Conservation (phyloP, 768 basidiomycete genomes). For the Leccinum disarticulatum region DNA sequence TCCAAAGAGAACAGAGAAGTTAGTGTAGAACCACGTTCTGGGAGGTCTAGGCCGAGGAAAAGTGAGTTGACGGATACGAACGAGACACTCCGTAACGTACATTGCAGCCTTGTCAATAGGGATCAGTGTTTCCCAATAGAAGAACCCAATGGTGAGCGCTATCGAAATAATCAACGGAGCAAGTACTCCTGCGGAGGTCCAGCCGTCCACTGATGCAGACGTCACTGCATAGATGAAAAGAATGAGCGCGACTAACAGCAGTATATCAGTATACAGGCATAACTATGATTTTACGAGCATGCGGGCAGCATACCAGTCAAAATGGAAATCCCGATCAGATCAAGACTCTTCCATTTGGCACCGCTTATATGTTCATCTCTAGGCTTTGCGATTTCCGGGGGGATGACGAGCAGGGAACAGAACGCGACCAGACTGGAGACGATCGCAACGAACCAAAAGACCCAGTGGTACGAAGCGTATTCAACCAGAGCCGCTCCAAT, state of each 20-base stretch:
- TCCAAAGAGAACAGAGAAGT: slow-evolving; percentile 44
- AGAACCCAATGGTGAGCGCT: slow-evolving; percentile 41
- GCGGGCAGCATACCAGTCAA: slow-evolving; percentile 33
- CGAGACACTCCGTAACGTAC: slow-evolving; percentile 27
- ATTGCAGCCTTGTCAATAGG: slow-evolving; percentile 43
- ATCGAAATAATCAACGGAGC: slow-evolving; percentile 47
- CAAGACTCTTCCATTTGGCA: slow-evolving; percentile 34
- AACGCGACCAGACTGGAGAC: slow-evolving; percentile 35
- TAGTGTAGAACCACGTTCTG: slow-evolving; percentile 41
- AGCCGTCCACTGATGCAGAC: slow-evolving; percentile 48
- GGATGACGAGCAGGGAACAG: slow-evolving; percentile 35
- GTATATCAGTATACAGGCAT: not conserved
- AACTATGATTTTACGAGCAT: not conserved
- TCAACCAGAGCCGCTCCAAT: slow-evolving; percentile 44
- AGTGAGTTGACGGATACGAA: not conserved
- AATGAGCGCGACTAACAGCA: slow-evolving; percentile 33
- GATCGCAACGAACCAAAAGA: slow-evolving; percentile 50
- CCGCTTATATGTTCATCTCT: not conserved
- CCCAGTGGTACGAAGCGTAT: slow-evolving; percentile 46
- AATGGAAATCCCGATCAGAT: slow-evolving; percentile 39
- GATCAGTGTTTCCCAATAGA: slow-evolving; percentile 48
- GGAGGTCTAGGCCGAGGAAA: slow-evolving; percentile 35
- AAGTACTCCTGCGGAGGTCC: slow-evolving; percentile 48
- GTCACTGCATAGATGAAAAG: slow-evolving; percentile 45
- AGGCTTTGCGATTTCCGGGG: slow-evolving; percentile 19